phyloP scores from a whole-genome alignment of 768 basidiomycete species.

The Imleria badia region DNA sequence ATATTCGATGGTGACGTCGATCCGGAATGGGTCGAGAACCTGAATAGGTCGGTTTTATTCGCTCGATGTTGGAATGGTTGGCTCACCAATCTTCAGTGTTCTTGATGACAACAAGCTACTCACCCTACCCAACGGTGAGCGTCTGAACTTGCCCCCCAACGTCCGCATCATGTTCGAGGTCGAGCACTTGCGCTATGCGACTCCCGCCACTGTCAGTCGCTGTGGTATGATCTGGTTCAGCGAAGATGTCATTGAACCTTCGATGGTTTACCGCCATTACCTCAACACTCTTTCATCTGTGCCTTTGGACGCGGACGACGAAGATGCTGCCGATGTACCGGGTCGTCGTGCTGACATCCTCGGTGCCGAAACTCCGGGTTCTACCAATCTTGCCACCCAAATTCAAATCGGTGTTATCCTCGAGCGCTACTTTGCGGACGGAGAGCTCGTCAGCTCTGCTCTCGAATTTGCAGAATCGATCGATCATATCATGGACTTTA shows the following conservation, averaged over 20 bases:
- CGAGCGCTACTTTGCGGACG: conserved; percentile 78
- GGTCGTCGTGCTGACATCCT: conserved; percentile 57
- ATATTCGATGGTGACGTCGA: conserved; percentile 99
- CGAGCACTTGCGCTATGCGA: conserved; percentile 95
- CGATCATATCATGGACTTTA: conserved; percentile 99
- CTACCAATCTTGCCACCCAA: conserved; percentile 70
- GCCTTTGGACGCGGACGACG: conserved; percentile 88
- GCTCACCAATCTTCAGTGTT: conserved; percentile 56
- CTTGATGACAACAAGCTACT: conserved; percentile 98
- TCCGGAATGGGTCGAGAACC: conserved; percentile 99
- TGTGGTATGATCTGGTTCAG: conserved; percentile 99
- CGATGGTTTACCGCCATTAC: conserved; percentile 91
- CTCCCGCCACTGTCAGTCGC: conserved; percentile 97
- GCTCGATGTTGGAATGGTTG: not conserved
- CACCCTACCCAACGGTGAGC: conserved; percentile 96
- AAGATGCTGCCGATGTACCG: conserved; percentile 61
- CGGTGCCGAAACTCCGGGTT: conserved; percentile 47
- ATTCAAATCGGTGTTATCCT: conserved; percentile 71
- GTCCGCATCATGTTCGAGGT: conserved; percentile 99
- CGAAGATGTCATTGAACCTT: conserved; percentile 88
- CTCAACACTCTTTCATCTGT: conserved; percentile 71
- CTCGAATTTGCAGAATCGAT: conserved; percentile 79
- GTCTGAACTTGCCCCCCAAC: conserved; percentile 93
- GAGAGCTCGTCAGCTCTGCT: conserved; percentile 78
- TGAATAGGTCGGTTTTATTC: conserved; percentile 78